Conservation (phyloP, 495 filamentous ascomycete genomes). For the Lineolata rhizophorae region DNA sequence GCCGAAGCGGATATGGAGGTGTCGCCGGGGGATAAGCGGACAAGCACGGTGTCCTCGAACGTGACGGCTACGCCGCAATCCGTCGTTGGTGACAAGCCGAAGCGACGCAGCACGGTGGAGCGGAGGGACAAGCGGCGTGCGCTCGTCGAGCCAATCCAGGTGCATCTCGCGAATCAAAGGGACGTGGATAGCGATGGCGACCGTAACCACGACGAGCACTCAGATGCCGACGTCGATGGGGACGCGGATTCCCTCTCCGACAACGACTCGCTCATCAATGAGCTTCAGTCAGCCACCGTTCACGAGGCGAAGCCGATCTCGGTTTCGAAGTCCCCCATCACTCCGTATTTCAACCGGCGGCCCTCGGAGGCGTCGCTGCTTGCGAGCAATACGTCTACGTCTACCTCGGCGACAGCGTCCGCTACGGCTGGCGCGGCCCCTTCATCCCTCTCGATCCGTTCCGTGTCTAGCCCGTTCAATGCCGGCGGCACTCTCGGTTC, state of each 20-base stretch:
- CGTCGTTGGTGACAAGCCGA: too few species aligned
- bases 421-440: too few species aligned
- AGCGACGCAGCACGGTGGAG: too few species aligned
- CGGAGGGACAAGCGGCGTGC: constrained; percentile 15
- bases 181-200: too few species aligned
- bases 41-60: too few species aligned
- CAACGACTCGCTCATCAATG: constrained; percentile 78
- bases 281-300: constrained; percentile 61
- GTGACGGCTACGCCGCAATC: too few species aligned
- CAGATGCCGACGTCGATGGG: constrained; percentile 19
- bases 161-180: constrained; percentile 6
- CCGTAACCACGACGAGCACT: constrained; percentile 13
- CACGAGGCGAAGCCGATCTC: constrained; percentile 68
- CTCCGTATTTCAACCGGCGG: constrained; percentile 32
- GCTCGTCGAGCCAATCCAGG: constrained; percentile 14
- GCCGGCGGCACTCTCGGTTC: too few species aligned
- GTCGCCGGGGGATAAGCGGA: too few species aligned
- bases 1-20: too few species aligned
- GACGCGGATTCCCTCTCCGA: constrained; percentile 40
- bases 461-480: too few species aligned
- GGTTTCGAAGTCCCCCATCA: constrained; percentile 69
- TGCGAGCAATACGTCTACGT: constrained; percentile 4
- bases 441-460: background rate
- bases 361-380: constrained; percentile 12
- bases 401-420: constrained; percentile 1